phyloP scores from a whole-genome alignment of 2,329 filamentous ascomycete species.

The Hypomyces perniciosus region DNA sequence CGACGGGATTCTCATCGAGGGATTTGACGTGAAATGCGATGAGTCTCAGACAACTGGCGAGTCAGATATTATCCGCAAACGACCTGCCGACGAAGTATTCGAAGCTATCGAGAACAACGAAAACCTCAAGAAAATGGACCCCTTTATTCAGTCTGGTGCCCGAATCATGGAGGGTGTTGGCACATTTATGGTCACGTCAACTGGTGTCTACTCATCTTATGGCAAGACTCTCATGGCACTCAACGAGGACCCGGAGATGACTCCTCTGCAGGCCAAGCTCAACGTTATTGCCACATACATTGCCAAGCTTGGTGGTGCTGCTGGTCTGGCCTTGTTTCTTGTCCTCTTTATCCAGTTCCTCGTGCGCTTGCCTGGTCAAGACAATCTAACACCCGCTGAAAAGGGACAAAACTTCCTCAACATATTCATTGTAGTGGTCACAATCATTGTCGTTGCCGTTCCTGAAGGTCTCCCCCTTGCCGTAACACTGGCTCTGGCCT shows the following conservation, averaged over 20 bases:
- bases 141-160: conserved; percentile 56
- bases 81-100: conserved; percentile 51
- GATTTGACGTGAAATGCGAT: conserved; percentile 53
- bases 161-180: conserved; percentile 44
- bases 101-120: conserved; percentile 40
- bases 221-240: conserved; percentile 53
- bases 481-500: conserved; percentile 61
- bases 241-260: conserved; percentile 44
- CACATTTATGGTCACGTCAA: conserved; percentile 48
- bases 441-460: conserved; percentile 61
- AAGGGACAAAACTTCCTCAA: conserved; percentile 56
- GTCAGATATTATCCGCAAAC: conserved; percentile 66
- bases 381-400: conserved; percentile 40
- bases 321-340: conserved; percentile 67
- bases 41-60: conserved; percentile 70
- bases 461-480: conserved; percentile 62
- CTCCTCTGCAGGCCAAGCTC: conserved; percentile 51
- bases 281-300: conserved; percentile 29
- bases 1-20: conserved; percentile 62
- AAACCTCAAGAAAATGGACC: conserved; percentile 48
- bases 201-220: conserved; percentile 49
- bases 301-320: conserved; percentile 49
- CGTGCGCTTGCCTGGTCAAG: conserved; percentile 48
- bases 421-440: conserved; percentile 60
- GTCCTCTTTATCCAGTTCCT: conserved; percentile 75